Evolutionary conservation across 192 early-diverging fungal species (phyloP).

Genomic region (Chytriomyces sp.): DNA sequence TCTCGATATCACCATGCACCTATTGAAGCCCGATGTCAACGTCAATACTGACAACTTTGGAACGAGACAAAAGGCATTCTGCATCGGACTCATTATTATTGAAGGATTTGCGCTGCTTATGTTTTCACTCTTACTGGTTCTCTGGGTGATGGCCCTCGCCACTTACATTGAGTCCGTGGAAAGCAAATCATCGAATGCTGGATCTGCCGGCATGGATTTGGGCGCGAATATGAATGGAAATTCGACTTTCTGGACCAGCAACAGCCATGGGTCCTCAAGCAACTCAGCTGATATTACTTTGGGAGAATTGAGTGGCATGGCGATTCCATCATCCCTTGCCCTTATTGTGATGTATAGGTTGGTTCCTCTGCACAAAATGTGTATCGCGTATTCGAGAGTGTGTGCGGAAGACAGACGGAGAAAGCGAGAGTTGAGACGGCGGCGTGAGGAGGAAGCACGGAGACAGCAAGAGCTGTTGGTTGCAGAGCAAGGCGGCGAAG

Average conservation of each 20-base stretch:
- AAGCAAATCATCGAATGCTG: neutral
- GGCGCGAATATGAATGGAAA: neutral
- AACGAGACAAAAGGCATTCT: conserved; percentile 25
- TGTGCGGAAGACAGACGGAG: conserved; percentile 20
- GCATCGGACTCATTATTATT: conserved; percentile 28
- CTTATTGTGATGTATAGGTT: conserved; percentile 38
- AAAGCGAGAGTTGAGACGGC: conserved; percentile 15
- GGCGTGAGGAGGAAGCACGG: neutral
- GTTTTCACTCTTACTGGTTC: conserved; percentile 29
- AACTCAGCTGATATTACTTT: conserved; percentile 15
- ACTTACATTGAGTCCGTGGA: neutral
- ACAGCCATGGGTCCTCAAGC: neutral
- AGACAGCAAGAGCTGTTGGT: neutral
- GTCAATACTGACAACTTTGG: conserved; percentile 25
- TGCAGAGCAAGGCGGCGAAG: conserved; percentile 29
- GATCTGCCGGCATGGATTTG: neutral
- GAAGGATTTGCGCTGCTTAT: conserved; percentile 39
- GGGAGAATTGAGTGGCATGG: conserved; percentile 41
- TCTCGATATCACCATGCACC: conserved; percentile 26
- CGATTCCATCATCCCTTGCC: conserved; percentile 33
- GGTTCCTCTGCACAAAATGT: conserved; percentile 41
- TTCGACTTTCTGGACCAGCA: conserved; percentile 5
- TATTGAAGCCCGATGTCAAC: conserved; percentile 25
- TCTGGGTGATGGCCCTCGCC: conserved; percentile 37
- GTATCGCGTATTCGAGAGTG: conserved; percentile 15